Evolutionary conservation across 2,329 filamentous ascomycete genomes (phyloP).

Genomic region (Purpureocillium lavendulum): DNA sequence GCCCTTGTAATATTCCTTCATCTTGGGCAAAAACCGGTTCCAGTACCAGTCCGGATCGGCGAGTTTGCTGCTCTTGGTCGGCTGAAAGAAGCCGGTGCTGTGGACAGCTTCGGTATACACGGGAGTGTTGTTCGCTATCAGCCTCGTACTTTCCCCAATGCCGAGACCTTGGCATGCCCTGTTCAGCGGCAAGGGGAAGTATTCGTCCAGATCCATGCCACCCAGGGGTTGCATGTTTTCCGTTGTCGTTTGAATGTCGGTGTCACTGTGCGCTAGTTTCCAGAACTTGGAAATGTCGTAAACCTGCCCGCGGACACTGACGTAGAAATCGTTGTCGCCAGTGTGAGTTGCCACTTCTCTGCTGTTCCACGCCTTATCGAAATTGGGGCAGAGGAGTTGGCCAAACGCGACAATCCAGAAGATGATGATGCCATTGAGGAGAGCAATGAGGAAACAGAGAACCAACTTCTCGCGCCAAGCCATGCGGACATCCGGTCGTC

Average conservation of each 20-base stretch:
- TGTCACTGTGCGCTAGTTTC: slow-evolving; percentile 76
- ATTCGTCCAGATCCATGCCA: slow-evolving; percentile 72
- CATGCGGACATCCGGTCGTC: slow-evolving; percentile 90
- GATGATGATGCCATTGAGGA: slow-evolving; percentile 73
- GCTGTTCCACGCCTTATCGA: slow-evolving; percentile 76
- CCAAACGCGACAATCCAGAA: slow-evolving; percentile 93
- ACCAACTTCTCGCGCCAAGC: slow-evolving; percentile 96
- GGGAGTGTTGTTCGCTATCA: slow-evolving; percentile 59
- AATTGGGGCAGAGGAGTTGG: slow-evolving; percentile 78
- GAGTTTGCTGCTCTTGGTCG: slow-evolving; percentile 49
- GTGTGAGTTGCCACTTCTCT: slow-evolving; percentile 63
- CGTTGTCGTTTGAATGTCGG: slow-evolving; percentile 46
- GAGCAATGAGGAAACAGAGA: slow-evolving; percentile 67
- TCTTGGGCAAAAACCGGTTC: slow-evolving; percentile 63
- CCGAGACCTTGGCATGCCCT: slow-evolving; percentile 69
- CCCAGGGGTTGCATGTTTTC: slow-evolving; percentile 68
- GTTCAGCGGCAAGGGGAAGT: slow-evolving; percentile 73
- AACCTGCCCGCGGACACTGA: slow-evolving; percentile 78
- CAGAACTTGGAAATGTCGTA: slow-evolving; percentile 92
- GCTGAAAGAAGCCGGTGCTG: slow-evolving; percentile 54
- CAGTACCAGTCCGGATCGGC: slow-evolving; percentile 68
- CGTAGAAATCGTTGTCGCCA: slow-evolving; percentile 72
- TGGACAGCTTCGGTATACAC: slow-evolving; percentile 53
- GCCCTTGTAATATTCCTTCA: slow-evolving; percentile 82
- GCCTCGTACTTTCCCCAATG: slow-evolving; percentile 41